Evolutionary conservation across 164 flowering plant genomes (phyloP).

Genomic region (Berberis vulgaris): DNA sequence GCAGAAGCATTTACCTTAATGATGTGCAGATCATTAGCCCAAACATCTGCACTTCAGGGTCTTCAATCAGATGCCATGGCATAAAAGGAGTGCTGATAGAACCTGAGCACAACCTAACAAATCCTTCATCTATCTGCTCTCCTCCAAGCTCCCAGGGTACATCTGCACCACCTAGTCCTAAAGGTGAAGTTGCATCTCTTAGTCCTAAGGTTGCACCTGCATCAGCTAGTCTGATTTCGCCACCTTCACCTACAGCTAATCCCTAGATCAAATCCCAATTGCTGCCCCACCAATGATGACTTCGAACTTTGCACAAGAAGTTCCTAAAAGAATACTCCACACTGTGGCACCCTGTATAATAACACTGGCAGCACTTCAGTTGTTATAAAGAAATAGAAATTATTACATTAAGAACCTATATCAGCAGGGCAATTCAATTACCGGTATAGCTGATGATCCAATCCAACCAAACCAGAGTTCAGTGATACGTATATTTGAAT

Average conservation of each 20-base stretch:
- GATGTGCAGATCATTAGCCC: conserved; percentile 54
- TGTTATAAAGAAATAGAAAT: too few species aligned
- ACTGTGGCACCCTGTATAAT: conserved; percentile 7
- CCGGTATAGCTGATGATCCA: too few species aligned
- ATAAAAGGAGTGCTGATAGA: conserved; percentile 49
- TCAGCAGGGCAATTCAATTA: too few species aligned
- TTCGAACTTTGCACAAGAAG: not conserved
- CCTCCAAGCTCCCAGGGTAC: conserved; percentile 1
- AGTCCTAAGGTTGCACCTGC: not conserved
- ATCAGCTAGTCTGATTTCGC: conserved; percentile 2
- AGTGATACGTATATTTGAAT: too few species aligned
- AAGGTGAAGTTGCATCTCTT: conserved; percentile 10
- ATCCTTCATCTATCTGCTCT: conserved; percentile 3
- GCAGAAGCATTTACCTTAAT: conserved; percentile 42
- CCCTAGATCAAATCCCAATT: conserved; percentile 4
- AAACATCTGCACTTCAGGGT: conserved; percentile 52
- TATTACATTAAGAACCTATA: too few species aligned
- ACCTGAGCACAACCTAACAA: conserved; percentile 9
- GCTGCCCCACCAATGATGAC: conserved; percentile 10
- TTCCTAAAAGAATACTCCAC: conserved; percentile 6
- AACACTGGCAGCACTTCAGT: too few species aligned
- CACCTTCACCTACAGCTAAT: conserved; percentile 4
- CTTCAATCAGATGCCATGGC: conserved; percentile 76
- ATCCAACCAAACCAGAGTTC: too few species aligned
- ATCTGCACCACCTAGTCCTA: conserved; percentile 2